Base-by-base conservation (phyloP, 352 stramenopile species). In the Pythium insidiosum region DNA sequence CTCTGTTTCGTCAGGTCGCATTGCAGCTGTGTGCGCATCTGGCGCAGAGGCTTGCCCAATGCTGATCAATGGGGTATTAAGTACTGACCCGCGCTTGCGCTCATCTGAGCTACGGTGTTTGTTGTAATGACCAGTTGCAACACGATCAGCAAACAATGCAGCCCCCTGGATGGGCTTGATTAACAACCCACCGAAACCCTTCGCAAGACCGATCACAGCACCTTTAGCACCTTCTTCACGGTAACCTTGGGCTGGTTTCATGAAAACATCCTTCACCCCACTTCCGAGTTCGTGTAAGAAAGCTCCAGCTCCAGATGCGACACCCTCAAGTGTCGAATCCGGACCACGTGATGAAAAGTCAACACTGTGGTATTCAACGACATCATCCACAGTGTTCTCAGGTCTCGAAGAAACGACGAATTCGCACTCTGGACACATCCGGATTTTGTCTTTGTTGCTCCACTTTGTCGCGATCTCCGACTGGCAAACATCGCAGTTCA, bases 401-500 rank as follows among this genome's bases (percentile, higher is more conserved):
- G 54, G 49, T 18, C 66, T 53, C 1, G 60, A 66, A 2, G 39
- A 61, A 6, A 84, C 59, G 5, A 80, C 73, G 54, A 61, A 82
- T 28, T 56, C 67, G 23, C 76, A 89, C 34, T 69, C 47, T 10
- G 66, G 53, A 48, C 77, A 89, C 37, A 89, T 22, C 7, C 58
- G 54, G 38, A 83, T 56, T 45, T 67, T 60, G 18, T 83, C 60
- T 4, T 71, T 71, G 26, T 72, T 54, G 21, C 69, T 77, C 69
- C 68, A 88, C 46, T 65, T 63, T 12, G 59, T 81, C 25, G 77
- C 77, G 24, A 73, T 43, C 37, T 65, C 50, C 22, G 50, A 51
- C 31, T 62, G 66, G 2, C 61, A 57, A 9, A 84, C 47, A 36
- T 85, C 69, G 47, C 91, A 98, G 5, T 70, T 58, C 89, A 98